Base-by-base conservation (phyloP, 768 basidiomycete species). In the Artomyces pyxidatus region DNA sequence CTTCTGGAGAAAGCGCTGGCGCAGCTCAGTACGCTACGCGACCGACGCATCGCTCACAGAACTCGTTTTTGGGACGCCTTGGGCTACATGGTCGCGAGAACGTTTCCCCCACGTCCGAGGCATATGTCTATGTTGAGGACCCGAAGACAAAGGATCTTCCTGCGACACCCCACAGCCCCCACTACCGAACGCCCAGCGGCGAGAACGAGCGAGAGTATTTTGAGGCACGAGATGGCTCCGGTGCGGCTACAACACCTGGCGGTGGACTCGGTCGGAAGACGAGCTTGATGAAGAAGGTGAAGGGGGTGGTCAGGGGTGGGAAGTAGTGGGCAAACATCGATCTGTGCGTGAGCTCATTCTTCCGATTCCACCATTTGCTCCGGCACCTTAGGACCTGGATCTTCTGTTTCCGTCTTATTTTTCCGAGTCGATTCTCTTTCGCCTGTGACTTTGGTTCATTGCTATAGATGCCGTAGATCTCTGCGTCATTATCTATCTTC, bases 11-110 rank as follows among this genome's bases (percentile, higher is more conserved):
- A 57, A 70, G 63, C 54, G 61, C 35, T 47, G 56, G 35, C 26
- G 35, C 46, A 25, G 45, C 43, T 17, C 42, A 47, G 5, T 44
- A 52, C 28, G 47, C 51, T 17, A 27, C 46, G 27, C 78, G 83
- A 11, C 83, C 79, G n/a, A 81, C 82, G 1, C 85, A 89, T 62
- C 77, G 78, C 40, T 61, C 78, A 23, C 85, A 87, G 57, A 81
- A 83, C 60, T 89, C 85, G 6, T 83, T 88, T 64, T 69, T 88
- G 32, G 88, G 88, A 14, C 78, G 85, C n/a, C 78, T 87, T 52
- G 75, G 70, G 19, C 73, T 71, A 54, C 55, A 71, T 69, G 54
- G 73, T 61, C 69, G 59, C 44, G 64, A 56, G 26, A 62, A 70
- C 29, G 50, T 54, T 25, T 67, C 67, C 19, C 64, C 69, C 19